Evolutionary conservation across 2,329 filamentous ascomycete genomes (phyloP).

Genomic region (Fusarium sp.): DNA sequence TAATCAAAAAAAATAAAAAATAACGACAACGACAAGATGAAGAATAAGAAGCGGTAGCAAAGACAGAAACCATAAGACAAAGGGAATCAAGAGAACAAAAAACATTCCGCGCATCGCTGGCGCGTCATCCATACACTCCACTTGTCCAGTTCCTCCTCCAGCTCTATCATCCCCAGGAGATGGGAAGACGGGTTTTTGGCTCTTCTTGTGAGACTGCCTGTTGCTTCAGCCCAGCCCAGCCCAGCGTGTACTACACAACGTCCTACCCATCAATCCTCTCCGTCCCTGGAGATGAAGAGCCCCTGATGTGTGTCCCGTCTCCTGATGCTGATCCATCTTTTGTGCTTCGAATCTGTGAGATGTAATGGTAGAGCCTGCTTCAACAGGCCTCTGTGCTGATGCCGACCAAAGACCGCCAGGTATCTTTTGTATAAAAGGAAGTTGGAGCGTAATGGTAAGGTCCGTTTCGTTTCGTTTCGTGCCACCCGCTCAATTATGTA

Average conservation of each 20-base stretch:
- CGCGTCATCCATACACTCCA: conserved; percentile 36
- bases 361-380: conserved; percentile 46
- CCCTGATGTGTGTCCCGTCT: conserved; percentile 31
- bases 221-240: conserved; percentile 27
- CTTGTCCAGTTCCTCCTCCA: conserved; percentile 17
- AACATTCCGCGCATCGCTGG: conserved; percentile 28
- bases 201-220: conserved; percentile 3
- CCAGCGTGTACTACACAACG: conserved; percentile 26
- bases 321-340: conserved; percentile 44
- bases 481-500: conserved; percentile 54
- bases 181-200: conserved; percentile 8
- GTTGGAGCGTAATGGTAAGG: conserved; percentile 37
- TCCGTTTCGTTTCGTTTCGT: conserved; percentile 38
- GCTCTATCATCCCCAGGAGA: conserved; percentile 12
- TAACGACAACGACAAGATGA: conserved; percentile 39
- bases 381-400: conserved; percentile 32
- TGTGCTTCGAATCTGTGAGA: conserved; percentile 48
- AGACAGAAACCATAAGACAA: conserved; percentile 44
- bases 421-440: conserved; percentile 38
- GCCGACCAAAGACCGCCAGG: conserved; percentile 29
- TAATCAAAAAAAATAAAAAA: conserved; percentile 48
- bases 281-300: conserved; percentile 37
- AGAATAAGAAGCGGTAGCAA: conserved; percentile 32
- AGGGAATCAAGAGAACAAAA: conserved; percentile 43
- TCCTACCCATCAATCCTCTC: conserved; percentile 24